These are phyloP conservation scores for Phytophthora sp. DNA, from an alignment of 352 stramenopile genomes.

Conservation along the genomic window DNA sequence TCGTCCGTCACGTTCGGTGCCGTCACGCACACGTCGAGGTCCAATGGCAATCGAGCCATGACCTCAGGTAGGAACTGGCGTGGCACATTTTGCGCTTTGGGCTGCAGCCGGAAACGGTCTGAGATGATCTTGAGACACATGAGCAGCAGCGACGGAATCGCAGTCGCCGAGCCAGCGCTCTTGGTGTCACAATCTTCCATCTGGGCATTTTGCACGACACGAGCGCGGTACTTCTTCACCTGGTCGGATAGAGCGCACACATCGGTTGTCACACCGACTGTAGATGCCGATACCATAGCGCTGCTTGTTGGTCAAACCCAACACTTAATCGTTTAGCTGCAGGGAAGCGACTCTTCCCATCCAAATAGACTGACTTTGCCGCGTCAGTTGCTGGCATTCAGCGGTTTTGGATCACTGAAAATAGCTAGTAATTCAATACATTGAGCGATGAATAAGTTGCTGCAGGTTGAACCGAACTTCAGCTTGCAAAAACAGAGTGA, in stretches of 20 bases:
- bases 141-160: conserved; percentile 64
- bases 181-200: conserved; percentile 33
- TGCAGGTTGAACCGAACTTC: conserved; percentile 24
- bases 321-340: neutral
- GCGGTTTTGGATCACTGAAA: conserved; percentile 13
- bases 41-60: conserved; percentile 76
- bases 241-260: conserved; percentile 81
- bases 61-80: conserved; percentile 85
- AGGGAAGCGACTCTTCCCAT: conserved; percentile 24
- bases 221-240: conserved; percentile 83
- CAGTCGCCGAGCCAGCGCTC: conserved; percentile 1
- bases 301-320: neutral
- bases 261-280: conserved; percentile 65
- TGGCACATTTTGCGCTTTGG: conserved; percentile 74
- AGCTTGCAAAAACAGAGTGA: conserved; percentile 38
- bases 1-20: conserved; percentile 91
- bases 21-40: conserved; percentile 83
- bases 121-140: conserved; percentile 86
- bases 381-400: neutral
- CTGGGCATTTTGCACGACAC: conserved; percentile 48
- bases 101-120: conserved; percentile 69
- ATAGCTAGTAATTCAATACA: conserved; percentile 10
- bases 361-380: neutral
- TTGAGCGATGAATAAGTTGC: neutral
- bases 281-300: conserved; percentile 62